These are phyloP conservation scores for thale cress (Arabidopsis thaliana) DNA, from an alignment of 345 rosid genomes.

Conservation along the genomic window TAIR10.1 NC_003070.9:209501-210000, in stretches of 20 bases:
- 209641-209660: too few species aligned
- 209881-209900: conserved; percentile 4
- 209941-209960: conserved; percentile 25
- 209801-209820: conserved; percentile 59
- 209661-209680: too few species aligned
- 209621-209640: background rate
- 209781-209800: conserved; percentile 67
- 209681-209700: too few species aligned
- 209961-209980: conserved; percentile 37
- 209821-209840: conserved; percentile 59
- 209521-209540: conserved; percentile 67
- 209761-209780: conserved; percentile 59
- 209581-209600: conserved; percentile 60
- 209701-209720: too few species aligned
- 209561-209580: conserved; percentile 46
- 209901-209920: background rate
- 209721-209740: background rate
- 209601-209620: conserved; percentile 52
- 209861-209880: conserved; percentile 20
- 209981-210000: conserved; percentile 70
- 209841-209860: conserved; percentile 11
- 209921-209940: background rate
- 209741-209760: conserved; percentile 3
- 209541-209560: conserved; percentile 52
- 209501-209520: conserved; percentile 71